Evolutionary conservation across 352 stramenopile species (phyloP).

Genomic region (Globisporangium yorkense): DNA sequence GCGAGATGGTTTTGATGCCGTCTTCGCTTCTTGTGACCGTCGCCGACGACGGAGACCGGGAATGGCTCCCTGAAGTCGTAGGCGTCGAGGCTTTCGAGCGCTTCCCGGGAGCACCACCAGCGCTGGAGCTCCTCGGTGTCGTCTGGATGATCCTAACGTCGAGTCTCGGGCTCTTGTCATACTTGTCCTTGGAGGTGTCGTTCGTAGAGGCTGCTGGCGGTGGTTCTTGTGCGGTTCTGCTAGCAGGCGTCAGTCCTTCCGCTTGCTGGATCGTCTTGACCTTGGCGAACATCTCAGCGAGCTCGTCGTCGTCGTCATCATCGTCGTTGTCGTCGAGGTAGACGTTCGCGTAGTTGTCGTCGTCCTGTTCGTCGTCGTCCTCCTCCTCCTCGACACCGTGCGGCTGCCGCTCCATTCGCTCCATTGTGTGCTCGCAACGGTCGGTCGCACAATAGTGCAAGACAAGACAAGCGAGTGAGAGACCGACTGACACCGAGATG

Average conservation of each 20-base stretch:
- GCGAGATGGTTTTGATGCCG: slow-evolving; percentile 58
- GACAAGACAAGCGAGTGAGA: neutral
- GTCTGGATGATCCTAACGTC: slow-evolving; percentile 10
- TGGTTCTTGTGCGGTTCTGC: neutral
- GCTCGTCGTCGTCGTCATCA: slow-evolving; percentile 38
- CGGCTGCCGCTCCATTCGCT: slow-evolving; percentile 11
- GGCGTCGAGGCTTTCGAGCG: slow-evolving; percentile 5
- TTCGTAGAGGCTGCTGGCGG: neutral
- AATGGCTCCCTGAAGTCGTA: slow-evolving; percentile 4
- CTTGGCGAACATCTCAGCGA: slow-evolving; percentile 72
- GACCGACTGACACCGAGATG: neutral
- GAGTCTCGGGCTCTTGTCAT: neutral
- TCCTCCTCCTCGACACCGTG: slow-evolving; percentile 13
- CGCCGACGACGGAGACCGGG: neutral
- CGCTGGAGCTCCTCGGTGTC: neutral
- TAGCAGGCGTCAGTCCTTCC: slow-evolving; percentile 21
- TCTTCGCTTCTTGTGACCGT: slow-evolving; percentile 21
- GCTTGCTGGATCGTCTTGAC: slow-evolving; percentile 56
- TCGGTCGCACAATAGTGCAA: too few species aligned
- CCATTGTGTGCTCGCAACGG: slow-evolving; percentile 10
- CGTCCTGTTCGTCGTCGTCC: slow-evolving; percentile 16
- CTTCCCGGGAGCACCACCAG: neutral
- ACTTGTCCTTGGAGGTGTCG: slow-evolving; percentile 3
- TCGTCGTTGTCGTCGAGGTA: slow-evolving; percentile 28
- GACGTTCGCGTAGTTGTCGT: slow-evolving; percentile 29